Percentiles rank a stretch among this genome's conserved stretches.
phyloP scores from a whole-genome alignment of 768 basidiomycete species.

The Lactarius indigo region DNA sequence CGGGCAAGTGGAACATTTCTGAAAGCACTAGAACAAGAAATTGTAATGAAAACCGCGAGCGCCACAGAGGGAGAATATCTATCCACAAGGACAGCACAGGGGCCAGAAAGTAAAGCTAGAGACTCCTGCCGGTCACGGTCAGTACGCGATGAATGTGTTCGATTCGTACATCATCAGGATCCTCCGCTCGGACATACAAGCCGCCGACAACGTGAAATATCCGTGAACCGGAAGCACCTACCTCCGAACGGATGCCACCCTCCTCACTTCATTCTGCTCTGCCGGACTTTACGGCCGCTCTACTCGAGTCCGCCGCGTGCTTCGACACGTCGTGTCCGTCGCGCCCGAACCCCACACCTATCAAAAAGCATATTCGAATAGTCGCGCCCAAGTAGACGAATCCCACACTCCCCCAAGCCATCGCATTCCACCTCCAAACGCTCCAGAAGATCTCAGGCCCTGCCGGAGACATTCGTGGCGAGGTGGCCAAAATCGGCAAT shows the following conservation, averaged over 20 bases:
- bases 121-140: background rate
- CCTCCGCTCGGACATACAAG: background rate
- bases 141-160: background rate
- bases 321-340: background rate
- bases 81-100: background rate
- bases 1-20: background rate
- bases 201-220: background rate
- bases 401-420: conserved; percentile 53
- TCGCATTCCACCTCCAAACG: conserved; percentile 49
- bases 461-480: conserved; percentile 42
- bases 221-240: background rate
- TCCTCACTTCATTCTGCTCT: background rate
- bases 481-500: conserved; percentile 50
- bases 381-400: conserved; percentile 48
- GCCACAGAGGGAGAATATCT: background rate
- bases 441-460: conserved; percentile 42
- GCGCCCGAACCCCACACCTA: conserved; percentile 34
- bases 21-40: conserved; percentile 2
- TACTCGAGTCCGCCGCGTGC: background rate
- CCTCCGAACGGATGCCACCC: background rate
- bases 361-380: conserved; percentile 42
- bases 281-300: background rate
- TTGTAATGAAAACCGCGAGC: background rate
- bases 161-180: background rate
- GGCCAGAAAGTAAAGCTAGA: background rate